Evolutionary conservation across 371 early-diverging fungal species (phyloP).

Genomic region (Mortierella sp.): DNA sequence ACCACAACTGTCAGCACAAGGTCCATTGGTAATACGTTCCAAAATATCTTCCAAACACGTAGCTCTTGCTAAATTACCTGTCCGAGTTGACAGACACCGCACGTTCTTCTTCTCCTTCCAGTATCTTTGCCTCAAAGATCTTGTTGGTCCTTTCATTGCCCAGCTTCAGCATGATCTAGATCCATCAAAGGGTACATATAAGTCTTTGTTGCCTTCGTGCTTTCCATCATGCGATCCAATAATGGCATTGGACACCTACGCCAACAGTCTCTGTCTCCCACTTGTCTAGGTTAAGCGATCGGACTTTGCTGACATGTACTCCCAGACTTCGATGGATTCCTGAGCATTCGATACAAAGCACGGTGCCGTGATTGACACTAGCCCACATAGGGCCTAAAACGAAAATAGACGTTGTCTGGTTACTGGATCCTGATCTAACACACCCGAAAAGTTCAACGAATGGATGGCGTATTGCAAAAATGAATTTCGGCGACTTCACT

Average conservation of each 20-base stretch:
- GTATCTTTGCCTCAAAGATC: constrained; percentile 73
- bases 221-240: background rate
- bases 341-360: constrained; percentile 97
- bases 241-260: constrained; percentile 43
- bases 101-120: constrained; percentile 56
- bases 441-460: background rate
- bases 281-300: constrained; percentile 87
- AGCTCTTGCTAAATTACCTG: no score
- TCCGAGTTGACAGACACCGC: constrained; percentile 43
- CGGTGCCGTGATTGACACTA: constrained; percentile 89
- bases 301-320: constrained; percentile 89
- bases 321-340: constrained; percentile 97
- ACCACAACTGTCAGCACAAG: no score
- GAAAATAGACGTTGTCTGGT: no score
- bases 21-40: no score
- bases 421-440: background rate
- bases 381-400: constrained; percentile 89
- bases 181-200: background rate
- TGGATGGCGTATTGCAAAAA: no score
- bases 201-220: background rate
- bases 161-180: constrained; percentile 79
- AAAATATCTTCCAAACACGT: no score
- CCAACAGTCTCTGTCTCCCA: constrained; percentile 87
- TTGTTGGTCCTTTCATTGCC: constrained; percentile 83
- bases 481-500: background rate